Evolutionary conservation across 1,284 basidiomycete species (phyloP).

Genomic region (Ustilago shanxiensis): DNA sequence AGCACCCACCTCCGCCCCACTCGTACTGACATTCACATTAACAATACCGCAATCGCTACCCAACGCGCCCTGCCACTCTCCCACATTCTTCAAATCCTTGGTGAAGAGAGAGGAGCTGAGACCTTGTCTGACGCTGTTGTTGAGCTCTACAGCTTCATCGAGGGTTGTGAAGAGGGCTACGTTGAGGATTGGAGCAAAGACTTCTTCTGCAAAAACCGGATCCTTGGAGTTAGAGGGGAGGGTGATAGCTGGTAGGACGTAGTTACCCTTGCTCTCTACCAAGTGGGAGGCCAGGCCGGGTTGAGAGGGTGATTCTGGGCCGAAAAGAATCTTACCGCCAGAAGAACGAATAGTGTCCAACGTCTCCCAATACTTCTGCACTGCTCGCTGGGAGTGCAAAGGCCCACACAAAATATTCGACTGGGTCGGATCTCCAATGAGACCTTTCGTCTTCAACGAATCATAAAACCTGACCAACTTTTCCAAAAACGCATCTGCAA

Average conservation of each 20-base stretch:
- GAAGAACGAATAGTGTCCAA: conserved; percentile 77
- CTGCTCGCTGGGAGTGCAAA: conserved; percentile 79
- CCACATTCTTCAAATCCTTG: conserved; percentile 52
- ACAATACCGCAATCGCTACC: conserved; percentile 62
- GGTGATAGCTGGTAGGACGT: conserved; percentile 87
- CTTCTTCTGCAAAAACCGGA: conserved; percentile 83
- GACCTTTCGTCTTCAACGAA: conserved; percentile 72
- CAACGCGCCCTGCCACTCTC: conserved; percentile 53
- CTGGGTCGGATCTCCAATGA: conserved; percentile 85
- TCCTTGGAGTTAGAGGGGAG: conserved; percentile 75
- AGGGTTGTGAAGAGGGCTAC: conserved; percentile 89
- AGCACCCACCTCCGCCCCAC: conserved; percentile 91
- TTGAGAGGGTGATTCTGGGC: conserved; percentile 75
- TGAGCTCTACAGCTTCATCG: conserved; percentile 90
- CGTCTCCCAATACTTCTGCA: conserved; percentile 78
- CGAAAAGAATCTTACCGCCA: conserved; percentile 82
- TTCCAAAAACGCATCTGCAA: conserved; percentile 82
- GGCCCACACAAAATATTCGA: conserved; percentile 84
- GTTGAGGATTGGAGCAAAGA: conserved; percentile 87
- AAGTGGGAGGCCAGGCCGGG: conserved; percentile 47
- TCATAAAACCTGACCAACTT: conserved; percentile 81
- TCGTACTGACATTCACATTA: conserved; percentile 79
- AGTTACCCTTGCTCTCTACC: conserved; percentile 76
- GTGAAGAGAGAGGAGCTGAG: conserved; percentile 92
- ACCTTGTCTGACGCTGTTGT: conserved; percentile 91